Conservation (phyloP, 1,284 basidiomycete genomes). For the Ceratobasidium sp. region DNA sequence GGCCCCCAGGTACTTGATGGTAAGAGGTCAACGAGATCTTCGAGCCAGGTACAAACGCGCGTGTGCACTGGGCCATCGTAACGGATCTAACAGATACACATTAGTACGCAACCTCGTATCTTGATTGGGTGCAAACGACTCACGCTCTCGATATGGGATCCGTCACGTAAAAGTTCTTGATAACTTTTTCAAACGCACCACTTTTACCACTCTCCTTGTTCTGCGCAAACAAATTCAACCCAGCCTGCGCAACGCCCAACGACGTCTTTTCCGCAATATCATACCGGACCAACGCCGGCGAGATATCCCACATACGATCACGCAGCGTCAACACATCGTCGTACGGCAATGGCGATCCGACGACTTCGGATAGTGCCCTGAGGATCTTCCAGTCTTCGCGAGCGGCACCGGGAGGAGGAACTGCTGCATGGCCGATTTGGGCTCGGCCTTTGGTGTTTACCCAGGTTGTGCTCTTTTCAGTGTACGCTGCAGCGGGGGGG, state of each 20-base stretch:
- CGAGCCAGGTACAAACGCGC: conserved; percentile 78
- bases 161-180: conserved; percentile 96
- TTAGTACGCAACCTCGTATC: background rate
- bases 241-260: conserved; percentile 74
- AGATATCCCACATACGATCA: conserved; percentile 98
- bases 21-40: conserved; percentile 50
- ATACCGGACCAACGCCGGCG: conserved; percentile 90
- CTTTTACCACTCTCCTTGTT: conserved; percentile 67
- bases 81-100: conserved; percentile 68
- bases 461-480: conserved; percentile 95
- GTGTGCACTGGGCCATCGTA: conserved; percentile 88
- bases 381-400: conserved; percentile 99
- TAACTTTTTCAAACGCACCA: conserved; percentile 80
- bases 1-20: no score
- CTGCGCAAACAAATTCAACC: conserved; percentile 71
- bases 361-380: conserved; percentile 91
- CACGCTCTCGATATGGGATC: conserved; percentile 88
- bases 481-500: conserved; percentile 94
- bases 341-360: conserved; percentile 86
- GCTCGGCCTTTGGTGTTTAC: conserved; percentile 97
- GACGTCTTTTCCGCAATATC: conserved; percentile 87
- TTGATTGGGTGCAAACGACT: conserved; percentile 53
- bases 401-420: conserved; percentile 93
- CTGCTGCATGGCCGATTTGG: conserved; percentile 92
- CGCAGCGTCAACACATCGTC: conserved; percentile 89